Conservation (phyloP, 495 filamentous ascomycete genomes). For the Hyaloscypha variabilis region DNA sequence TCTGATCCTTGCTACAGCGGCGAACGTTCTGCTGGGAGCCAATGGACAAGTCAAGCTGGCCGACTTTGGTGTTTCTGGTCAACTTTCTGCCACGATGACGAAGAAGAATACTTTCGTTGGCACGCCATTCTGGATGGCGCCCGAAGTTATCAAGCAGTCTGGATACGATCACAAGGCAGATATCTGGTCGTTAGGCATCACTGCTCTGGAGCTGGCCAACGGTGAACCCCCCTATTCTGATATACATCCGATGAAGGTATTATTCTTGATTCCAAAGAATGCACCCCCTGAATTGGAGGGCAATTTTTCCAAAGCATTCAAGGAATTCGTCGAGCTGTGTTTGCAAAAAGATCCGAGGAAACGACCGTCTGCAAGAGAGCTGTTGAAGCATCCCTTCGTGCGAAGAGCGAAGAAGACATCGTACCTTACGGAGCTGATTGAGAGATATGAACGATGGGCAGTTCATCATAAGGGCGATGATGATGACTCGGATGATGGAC, state of each 20-base stretch:
- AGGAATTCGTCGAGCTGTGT: slow-evolving; percentile 90
- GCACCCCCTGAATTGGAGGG: slow-evolving; percentile 81
- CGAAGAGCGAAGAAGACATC: slow-evolving; percentile 86
- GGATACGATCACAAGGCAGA: slow-evolving; percentile 99
- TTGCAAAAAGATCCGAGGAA: slow-evolving; percentile 85
- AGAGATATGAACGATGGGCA: slow-evolving; percentile 85
- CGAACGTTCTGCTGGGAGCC: slow-evolving; percentile 83
- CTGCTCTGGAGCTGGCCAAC: slow-evolving; percentile 87
- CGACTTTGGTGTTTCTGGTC: slow-evolving; percentile 96
- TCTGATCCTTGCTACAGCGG: slow-evolving; percentile 57
- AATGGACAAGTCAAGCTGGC: slow-evolving; percentile 96
- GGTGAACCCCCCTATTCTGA: slow-evolving; percentile 96
- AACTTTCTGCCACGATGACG: slow-evolving; percentile 98
- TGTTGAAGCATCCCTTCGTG: slow-evolving; percentile 89
- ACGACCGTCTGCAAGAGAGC: slow-evolving; percentile 81
- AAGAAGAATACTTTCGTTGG: slow-evolving; percentile 99
- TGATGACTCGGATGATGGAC: slow-evolving; percentile 54
- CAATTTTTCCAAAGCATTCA: slow-evolving; percentile 86
- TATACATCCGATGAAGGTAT: slow-evolving; percentile 98
- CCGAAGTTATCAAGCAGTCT: slow-evolving; percentile 97
- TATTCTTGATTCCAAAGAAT: slow-evolving; percentile 97
- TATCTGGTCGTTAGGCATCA: slow-evolving; percentile 99
- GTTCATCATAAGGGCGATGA: slow-evolving; percentile 69
- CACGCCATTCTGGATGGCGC: slow-evolving; percentile 99
- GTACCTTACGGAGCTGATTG: slow-evolving; percentile 90